These are phyloP conservation scores for Chlorella vulgaris DNA, from an alignment of 139 green algal species.

Conservation along the genomic window DNA sequence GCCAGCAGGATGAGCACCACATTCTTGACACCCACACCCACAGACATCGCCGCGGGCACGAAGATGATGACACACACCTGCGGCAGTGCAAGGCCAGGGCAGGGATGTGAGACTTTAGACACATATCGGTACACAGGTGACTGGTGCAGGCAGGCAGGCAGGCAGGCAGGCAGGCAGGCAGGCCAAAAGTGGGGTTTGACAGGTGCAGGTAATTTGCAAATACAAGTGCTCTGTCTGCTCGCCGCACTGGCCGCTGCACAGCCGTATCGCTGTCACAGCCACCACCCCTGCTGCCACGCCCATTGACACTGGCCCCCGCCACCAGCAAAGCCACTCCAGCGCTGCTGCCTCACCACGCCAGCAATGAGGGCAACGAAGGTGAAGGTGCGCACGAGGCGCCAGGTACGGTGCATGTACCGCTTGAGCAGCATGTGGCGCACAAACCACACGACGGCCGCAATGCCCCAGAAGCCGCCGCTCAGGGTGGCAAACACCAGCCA, in stretches of 20 bases:
- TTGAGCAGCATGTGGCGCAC: conserved; percentile 32
- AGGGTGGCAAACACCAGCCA: conserved; percentile 49
- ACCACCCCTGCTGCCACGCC: background rate
- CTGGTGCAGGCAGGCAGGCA: too few species aligned
- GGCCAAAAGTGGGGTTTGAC: too few species aligned
- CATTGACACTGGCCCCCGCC: background rate
- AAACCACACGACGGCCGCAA: conserved; percentile 26
- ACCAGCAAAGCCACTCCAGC: background rate
- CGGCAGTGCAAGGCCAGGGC: too few species aligned
- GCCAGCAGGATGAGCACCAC: conserved; percentile 53
- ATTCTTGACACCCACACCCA: conserved; percentile 45
- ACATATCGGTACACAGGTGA: too few species aligned
- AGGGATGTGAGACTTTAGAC: too few species aligned
- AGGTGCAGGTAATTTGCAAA: too few species aligned
- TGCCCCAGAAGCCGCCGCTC: conserved; percentile 42
- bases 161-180: too few species aligned
- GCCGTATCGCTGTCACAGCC: too few species aligned
- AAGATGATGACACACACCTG: conserved; percentile 50
- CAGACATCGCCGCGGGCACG: conserved; percentile 2
- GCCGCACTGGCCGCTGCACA: too few species aligned
- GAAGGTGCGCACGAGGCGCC: conserved; percentile 43
- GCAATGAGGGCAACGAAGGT: conserved; percentile 18
- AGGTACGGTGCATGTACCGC: conserved; percentile 42
- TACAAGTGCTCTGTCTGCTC: too few species aligned
- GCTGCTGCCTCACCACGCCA: conserved; percentile 42